Evolutionary conservation across 202 grass and related monocot genomes (phyloP), one percentile per base, ranked within the genome.

Genomic region (Hordeum pubiflorum): DNA sequence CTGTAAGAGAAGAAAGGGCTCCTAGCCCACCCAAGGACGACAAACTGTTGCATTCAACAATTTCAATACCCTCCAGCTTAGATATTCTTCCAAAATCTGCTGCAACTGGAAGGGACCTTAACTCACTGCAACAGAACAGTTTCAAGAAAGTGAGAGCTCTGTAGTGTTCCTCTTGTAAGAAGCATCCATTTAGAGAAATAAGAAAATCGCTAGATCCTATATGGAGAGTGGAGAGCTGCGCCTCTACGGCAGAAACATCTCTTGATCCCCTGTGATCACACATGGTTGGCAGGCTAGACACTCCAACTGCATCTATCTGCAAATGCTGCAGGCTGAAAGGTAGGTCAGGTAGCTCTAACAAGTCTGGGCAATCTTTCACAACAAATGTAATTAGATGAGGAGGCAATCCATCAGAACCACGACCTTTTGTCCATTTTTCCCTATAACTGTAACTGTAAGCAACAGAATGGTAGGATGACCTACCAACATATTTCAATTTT

Each of bases 111-210:
- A 78, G 75, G 14, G 75, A 78, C 0, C 1, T 63, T 58, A 78
- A 32, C 0, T 1, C 2, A 31, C n/a, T 15, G 37, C 75, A 78
- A 4, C 9, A 4, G 0, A 33, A 27, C 4, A 77, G 75, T 62
- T 44, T 63, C 48, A 78, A 48, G 18, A 63, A 58, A 0, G 14
- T 78, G 9, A 78, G 75, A n/a, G 37, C 39, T 46, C 12, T 78
- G 39, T 63, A 78, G 43, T 78, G 58, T 26, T 78, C 24, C 58
- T 78, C 75, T 63, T 78, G 75, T 3, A 78, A 11, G 36, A 78
- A 77, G 44, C 57, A 78, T 18, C 75, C 75, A 63, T 63, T 6
- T 32, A 78, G 75, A 78, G 22, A 24, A 63, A 32, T 4, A 8
- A 78, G 20, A 21, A 63, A 3, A 0, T 60, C 7, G 31, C 75